Evolutionary conservation across 805 yeast species (phyloP), one percentile per base, ranked within the genome.

Genomic region (Starmerella davenportii): DNA sequence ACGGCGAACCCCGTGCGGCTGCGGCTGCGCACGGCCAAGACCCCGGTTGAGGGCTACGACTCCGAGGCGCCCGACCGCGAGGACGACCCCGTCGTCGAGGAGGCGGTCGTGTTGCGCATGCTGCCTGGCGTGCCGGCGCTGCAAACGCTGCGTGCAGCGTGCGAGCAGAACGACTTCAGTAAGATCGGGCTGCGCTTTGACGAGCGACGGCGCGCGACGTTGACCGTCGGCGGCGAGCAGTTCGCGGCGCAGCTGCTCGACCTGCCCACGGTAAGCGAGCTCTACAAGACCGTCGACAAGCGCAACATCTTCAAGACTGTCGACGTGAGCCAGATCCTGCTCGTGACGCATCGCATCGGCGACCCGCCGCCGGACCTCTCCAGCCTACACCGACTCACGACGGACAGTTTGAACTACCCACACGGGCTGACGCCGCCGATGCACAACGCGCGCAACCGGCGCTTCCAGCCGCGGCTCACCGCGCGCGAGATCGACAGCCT

Each of bases 1-100:
- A 28, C 20, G 24, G 37, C 42, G 21, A 43, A 23, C 43, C 60
- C 32, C 67, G 44, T 74, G 7, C 55, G 70, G 28, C 63, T 75
- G 43, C 55, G 72, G 39, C 65, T 73, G 40, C 70, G 69, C 45
- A 72, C 76, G 1, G 65, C 66, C 3, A 64, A 93, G 49, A 66
- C 76, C 3, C 90, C 93, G 0, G 94, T 94, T 4, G 95, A 87
- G 50, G 96, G 96, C 1, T 87, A 87, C 57, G 98, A 87, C 53
- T 78, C 93, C 2, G 96, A 87, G 51, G 95, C 93, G 16, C 93
- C 95, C 0, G 96, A 87, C 47, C 63, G 81, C 20, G 98, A 90
- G 54, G 95, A 84, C 43, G 95, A 90, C 52, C 96, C 98, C 1
- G 60, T 82, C 43, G 63, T 82, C 7, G 96, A 90, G 52, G 93